Percentiles rank a stretch among this genome's conserved stretches.
Evolutionary conservation across 2,329 filamentous ascomycete genomes (phyloP).

Genomic region (Spiromastix sp.): DNA sequence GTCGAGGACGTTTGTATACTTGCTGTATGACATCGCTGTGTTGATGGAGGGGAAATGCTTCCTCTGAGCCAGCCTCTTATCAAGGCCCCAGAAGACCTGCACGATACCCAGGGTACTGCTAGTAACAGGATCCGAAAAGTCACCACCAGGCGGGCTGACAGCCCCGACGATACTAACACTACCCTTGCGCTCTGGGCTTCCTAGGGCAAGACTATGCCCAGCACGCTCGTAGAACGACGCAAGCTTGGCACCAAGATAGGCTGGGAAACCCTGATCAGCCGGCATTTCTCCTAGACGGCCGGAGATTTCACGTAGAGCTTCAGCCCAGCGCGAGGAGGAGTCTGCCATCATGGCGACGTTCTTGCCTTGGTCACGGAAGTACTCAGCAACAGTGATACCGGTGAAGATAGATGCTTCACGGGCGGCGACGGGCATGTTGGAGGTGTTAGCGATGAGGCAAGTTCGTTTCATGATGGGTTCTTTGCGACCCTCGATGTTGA

Average conservation of each 20-base stretch:
- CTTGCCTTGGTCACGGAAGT: constrained; percentile 95
- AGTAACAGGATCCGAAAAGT: constrained; percentile 98
- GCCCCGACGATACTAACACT: constrained; percentile 97
- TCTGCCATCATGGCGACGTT: constrained; percentile 99
- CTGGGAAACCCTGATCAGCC: constrained; percentile 98
- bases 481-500: constrained; percentile 85
- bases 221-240: constrained; percentile 99
- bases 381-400: constrained; percentile 87
- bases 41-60: constrained; percentile 99
- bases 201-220: constrained; percentile 73
- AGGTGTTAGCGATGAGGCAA: constrained; percentile 95
- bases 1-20: constrained; percentile 82
- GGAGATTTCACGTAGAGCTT: constrained; percentile 96
- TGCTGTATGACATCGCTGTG: constrained; percentile 88
- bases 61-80: constrained; percentile 98
- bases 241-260: constrained; percentile 91
- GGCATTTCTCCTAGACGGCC: constrained; percentile 99
- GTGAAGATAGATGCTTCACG: constrained; percentile 99
- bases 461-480: constrained; percentile 99
- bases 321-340: constrained; percentile 94
- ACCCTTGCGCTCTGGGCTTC: constrained; percentile 77
- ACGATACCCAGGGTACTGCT: constrained; percentile 90
- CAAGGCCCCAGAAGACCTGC: constrained; percentile 98
- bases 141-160: constrained; percentile 93
- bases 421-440: constrained; percentile 98